Base-by-base conservation (phyloP, 1,139 yeast genomes). In the Blastobotrys illinoisensis region DNA sequence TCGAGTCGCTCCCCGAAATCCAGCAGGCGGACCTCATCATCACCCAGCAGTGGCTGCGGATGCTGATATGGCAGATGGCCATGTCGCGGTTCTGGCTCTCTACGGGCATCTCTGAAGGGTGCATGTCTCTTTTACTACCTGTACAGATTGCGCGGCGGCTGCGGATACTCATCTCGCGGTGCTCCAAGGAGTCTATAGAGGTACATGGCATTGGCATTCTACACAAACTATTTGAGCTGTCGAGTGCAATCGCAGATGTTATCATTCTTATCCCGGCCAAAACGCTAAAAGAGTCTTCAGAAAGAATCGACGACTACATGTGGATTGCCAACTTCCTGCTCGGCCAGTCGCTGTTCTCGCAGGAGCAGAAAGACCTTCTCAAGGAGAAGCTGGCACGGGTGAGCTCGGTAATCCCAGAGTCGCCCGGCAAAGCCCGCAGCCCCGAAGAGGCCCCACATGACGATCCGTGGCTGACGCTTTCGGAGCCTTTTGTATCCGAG, bases 21-120 rank as follows among this genome's bases (percentile, higher is more conserved):
- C 62, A 60, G 49, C 58, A 55, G 46, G 63, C 56, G 2, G 63
- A 60, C 36, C 49, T 58, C 24, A 56, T 58, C 9, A 58, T 60
- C 20, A 60, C 61, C 3, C 62, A 60, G 48, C 62, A 58, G 50
- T 60, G 63, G 63, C 54, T 60, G 49, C 51, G 58, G 16, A 57
- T 60, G 57, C 51, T 60, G 43, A 57, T 60, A 11, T 60, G 63
- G 63, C 60, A 60, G 46, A 58, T 60, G 60, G 59, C 62, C 16
- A 54, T 60, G 57, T 54, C 59, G 11, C 55, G 59, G 43, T 58
- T 55, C 44, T 50, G 58, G 50, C 47, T 60, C n/a, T 36, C 51
- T 4, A 21, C 49, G 19, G 51, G 48, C 13, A 23, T 47, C 18
- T 45, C 55, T 16, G 53, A 48, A n/a, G 59, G 60, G 5, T 52